A percentile compares a stretch with the other conserved stretches of the same genome.
These are phyloP conservation scores for Globisporangium radiosum DNA, from an alignment of 352 stramenopile genomes.

Conservation along the genomic window DNA sequence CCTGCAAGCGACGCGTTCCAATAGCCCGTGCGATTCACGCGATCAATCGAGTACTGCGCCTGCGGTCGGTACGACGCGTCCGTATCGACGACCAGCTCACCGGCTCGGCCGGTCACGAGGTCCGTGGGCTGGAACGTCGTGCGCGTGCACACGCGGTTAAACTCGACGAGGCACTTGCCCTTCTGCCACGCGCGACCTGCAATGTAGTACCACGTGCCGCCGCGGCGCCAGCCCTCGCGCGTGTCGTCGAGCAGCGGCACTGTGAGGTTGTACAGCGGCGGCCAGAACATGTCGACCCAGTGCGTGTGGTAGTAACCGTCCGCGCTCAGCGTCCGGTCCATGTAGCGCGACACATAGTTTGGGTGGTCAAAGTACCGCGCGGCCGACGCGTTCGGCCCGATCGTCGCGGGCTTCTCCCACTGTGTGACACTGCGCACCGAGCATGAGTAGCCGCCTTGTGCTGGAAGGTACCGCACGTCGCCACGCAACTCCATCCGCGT, in stretches of 20 bases:
- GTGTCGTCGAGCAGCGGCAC: slow-evolving; percentile 84
- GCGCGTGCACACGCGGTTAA: slow-evolving; percentile 71
- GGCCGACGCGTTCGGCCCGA: slow-evolving; percentile 39
- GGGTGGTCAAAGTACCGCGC: slow-evolving; percentile 89
- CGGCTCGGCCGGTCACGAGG: slow-evolving; percentile 20
- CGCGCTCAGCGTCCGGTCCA: slow-evolving; percentile 80
- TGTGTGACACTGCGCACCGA: slow-evolving; percentile 91
- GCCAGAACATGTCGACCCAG: slow-evolving; percentile 90
- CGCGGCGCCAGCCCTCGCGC: slow-evolving; percentile 86
- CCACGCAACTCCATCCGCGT: slow-evolving; percentile 27
- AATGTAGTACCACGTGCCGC: slow-evolving; percentile 69
- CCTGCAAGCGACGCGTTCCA: slow-evolving; percentile 49
- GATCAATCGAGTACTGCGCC: slow-evolving; percentile 66
- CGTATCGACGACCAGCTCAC: slow-evolving; percentile 83
- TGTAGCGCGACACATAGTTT: slow-evolving; percentile 96
- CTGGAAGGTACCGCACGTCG: slow-evolving; percentile 48
- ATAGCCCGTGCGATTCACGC: slow-evolving; percentile 40
- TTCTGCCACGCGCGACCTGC: slow-evolving; percentile 83
- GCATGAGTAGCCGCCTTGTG: slow-evolving; percentile 93
- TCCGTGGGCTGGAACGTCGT: slow-evolving; percentile 18
- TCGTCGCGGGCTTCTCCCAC: slow-evolving; percentile 87
- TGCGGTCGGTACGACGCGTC: slow-evolving; percentile 87
- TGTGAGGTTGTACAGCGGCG: slow-evolving; percentile 87
- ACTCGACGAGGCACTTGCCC: slow-evolving; percentile 92
- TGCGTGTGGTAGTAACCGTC: slow-evolving; percentile 85